phyloP scores from a whole-genome alignment of 345 rosid species.

The Aquilaria yunnanensis region DNA sequence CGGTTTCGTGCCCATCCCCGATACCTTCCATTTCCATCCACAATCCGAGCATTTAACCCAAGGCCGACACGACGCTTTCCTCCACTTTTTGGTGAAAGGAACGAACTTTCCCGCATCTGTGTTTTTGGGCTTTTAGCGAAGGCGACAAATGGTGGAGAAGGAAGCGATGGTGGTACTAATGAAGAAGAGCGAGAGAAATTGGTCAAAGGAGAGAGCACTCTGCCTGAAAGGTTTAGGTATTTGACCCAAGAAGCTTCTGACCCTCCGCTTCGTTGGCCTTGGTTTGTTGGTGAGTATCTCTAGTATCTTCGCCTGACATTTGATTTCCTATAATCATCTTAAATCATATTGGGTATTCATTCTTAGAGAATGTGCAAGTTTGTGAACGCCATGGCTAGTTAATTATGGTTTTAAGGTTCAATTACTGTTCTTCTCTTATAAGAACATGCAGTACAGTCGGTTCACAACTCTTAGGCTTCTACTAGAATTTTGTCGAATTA shows the following conservation, averaged over 20 bases:
- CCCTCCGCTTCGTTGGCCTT: slow-evolving; percentile 68
- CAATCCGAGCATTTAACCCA: slow-evolving; percentile 5
- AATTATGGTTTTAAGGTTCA: no score
- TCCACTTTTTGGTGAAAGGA: slow-evolving; percentile 10
- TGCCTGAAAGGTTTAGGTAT: slow-evolving; percentile 86
- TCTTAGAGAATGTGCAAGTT: no score
- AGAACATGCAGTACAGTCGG: no score
- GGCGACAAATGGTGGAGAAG: slow-evolving; percentile 26
- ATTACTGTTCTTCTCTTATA: no score
- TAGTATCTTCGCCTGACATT: neutral
- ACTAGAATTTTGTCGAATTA: no score
- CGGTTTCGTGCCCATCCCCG: slow-evolving; percentile 1
- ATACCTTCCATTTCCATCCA: slow-evolving; percentile 6
- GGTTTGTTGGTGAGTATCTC: slow-evolving; percentile 60
- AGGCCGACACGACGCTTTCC: neutral
- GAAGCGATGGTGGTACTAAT: slow-evolving; percentile 21
- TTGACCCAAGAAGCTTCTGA: slow-evolving; percentile 78
- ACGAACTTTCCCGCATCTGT: slow-evolving; percentile 12
- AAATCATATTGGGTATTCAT: no score
- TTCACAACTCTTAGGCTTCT: no score
- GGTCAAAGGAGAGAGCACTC: slow-evolving; percentile 66
- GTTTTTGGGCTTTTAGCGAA: slow-evolving; percentile 26
- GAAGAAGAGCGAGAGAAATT: slow-evolving; percentile 47
- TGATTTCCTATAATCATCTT: no score
- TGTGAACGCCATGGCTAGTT: no score